Percentiles rank a stretch among this genome's conserved stretches.
Evolutionary conservation across 116 monocot species (phyloP).

Genomic region (Iris pallida): DNA sequence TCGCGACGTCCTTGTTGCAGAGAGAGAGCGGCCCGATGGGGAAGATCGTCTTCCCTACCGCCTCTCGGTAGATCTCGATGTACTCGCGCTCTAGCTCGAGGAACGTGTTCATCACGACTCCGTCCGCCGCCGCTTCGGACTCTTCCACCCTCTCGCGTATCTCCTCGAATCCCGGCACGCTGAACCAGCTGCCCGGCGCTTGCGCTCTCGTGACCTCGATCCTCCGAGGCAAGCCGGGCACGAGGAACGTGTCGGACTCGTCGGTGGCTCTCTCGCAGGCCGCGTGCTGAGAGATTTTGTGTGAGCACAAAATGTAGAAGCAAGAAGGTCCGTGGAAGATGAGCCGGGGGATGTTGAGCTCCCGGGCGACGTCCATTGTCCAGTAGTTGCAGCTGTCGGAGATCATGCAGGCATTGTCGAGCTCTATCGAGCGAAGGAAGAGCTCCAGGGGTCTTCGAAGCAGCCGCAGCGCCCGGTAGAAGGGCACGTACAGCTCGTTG

Average conservation of each 20-base stretch:
- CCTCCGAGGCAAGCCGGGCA: slow-evolving; percentile 25
- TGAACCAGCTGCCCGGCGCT: slow-evolving; percentile 7
- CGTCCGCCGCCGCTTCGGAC: slow-evolving; percentile 14
- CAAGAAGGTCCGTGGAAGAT: slow-evolving; percentile 20
- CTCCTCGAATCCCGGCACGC: background rate
- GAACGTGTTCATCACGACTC: slow-evolving; percentile 13
- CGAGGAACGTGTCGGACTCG: slow-evolving; percentile 14
- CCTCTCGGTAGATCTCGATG: slow-evolving; percentile 14
- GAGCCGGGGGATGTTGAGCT: slow-evolving; percentile 18
- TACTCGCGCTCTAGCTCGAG: slow-evolving; percentile 21
- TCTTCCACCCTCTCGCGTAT: slow-evolving; percentile 3
- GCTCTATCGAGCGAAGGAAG: background rate
- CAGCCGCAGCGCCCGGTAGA: slow-evolving; percentile 13
- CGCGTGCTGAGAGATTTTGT: background rate
- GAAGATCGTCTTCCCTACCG: slow-evolving; percentile 17
- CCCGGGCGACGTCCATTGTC: slow-evolving; percentile 23
- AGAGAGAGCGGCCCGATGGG: slow-evolving; percentile 28
- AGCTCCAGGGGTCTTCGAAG: slow-evolving; percentile 18
- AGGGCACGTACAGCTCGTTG: background rate
- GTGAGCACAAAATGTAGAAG: slow-evolving; percentile 18
- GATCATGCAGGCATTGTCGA: slow-evolving; percentile 9
- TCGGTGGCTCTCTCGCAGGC: slow-evolving; percentile 18
- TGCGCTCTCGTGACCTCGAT: slow-evolving; percentile 21
- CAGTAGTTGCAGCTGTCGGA: slow-evolving; percentile 20
- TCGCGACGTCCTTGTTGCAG: slow-evolving; percentile 1